A percentile compares a stretch with the other conserved stretches of the same genome.
phyloP scores from a whole-genome alignment of 352 stramenopile species.

The Blastocystis sp. region DNA sequence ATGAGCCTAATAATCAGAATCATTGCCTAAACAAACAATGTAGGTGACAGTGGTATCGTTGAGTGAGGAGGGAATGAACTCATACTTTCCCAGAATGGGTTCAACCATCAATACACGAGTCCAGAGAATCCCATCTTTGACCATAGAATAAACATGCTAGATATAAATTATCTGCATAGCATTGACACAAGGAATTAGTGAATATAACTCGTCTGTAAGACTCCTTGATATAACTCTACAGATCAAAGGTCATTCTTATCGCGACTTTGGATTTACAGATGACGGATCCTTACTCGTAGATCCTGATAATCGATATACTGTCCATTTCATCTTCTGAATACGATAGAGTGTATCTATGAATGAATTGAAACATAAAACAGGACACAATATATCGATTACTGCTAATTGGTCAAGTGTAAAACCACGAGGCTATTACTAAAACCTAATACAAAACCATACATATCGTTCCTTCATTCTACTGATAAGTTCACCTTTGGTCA shows the following conservation, averaged over 20 bases:
- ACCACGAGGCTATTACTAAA: background rate
- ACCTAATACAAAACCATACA: background rate
- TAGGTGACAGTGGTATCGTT: constrained; percentile 3
- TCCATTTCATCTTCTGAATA: constrained; percentile 26
- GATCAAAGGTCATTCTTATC: background rate
- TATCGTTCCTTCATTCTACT: constrained; percentile 42
- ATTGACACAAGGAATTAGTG: constrained; percentile 14
- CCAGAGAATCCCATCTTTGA: constrained; percentile 18
- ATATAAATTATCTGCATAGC: background rate
- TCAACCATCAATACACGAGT: constrained; percentile 10
- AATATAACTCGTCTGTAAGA: background rate
- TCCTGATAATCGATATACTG: background rate
- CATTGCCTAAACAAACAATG: background rate
- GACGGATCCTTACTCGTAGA: background rate
- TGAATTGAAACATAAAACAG: background rate
- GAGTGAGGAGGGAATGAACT: background rate
- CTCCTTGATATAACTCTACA: constrained; percentile 4
- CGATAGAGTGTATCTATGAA: background rate
- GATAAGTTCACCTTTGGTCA: constrained; percentile 12
- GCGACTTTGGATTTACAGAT: constrained; percentile 4
- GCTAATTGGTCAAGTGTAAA: constrained; percentile 38
- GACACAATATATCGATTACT: constrained; percentile 34
- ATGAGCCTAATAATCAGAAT: background rate
- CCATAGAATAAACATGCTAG: constrained; percentile 47
- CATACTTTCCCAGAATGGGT: background rate